Percentiles rank a stretch among this genome's conserved stretches.
These are phyloP conservation scores for Fonsecaea nubica DNA, from an alignment of 2,329 filamentous ascomycete genomes.

Conservation along the genomic window DNA sequence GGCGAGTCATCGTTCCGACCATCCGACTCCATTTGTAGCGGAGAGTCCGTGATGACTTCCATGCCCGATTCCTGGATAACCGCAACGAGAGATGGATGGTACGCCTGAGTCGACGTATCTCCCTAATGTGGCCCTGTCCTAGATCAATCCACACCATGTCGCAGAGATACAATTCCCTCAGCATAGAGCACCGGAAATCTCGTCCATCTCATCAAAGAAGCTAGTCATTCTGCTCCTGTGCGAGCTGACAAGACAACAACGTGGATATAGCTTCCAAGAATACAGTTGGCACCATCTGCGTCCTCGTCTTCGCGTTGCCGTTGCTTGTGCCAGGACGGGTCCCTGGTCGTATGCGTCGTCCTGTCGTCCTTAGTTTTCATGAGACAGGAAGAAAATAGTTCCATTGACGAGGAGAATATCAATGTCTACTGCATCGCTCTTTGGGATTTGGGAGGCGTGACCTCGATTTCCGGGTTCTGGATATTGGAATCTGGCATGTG, in stretches of 20 bases:
- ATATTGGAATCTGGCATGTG: no score
- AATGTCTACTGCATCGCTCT: no score
- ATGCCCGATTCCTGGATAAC: neutral
- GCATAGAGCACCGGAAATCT: neutral
- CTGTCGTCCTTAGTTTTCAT: neutral
- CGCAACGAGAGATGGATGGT: no score
- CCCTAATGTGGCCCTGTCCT: no score
- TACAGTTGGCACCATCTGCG: neutral
- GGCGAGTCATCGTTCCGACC: no score
- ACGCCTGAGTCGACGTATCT: no score
- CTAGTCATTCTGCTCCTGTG: neutral
- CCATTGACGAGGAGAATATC: neutral
- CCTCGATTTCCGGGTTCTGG: no score
- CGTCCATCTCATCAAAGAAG: neutral
- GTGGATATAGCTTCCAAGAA: neutral
- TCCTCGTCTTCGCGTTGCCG: neutral
- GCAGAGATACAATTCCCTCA: neutral
- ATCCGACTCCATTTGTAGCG: no score
- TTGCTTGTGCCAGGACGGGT: neutral
- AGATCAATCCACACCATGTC: neutral
- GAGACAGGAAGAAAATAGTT: neutral
- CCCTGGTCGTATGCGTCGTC: neutral
- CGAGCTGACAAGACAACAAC: neutral
- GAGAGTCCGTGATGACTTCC: no score
- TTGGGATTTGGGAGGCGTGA: no score